Conservation (phyloP, 768 basidiomycete genomes). For the Austroboletus festivus region DNA sequence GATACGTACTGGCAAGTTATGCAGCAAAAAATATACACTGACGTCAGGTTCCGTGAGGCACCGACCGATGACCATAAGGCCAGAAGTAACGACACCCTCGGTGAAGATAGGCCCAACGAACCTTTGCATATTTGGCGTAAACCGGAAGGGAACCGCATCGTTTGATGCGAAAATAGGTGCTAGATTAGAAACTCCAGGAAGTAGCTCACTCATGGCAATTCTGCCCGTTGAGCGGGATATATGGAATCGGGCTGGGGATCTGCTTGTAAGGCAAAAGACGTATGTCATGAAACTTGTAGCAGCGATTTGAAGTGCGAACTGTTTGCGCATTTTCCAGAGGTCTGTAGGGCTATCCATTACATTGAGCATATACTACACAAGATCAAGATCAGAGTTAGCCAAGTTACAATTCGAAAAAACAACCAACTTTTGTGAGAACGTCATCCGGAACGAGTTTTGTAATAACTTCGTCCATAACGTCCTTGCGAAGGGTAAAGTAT, state of each 20-base stretch:
- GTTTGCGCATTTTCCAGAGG: slow-evolving; percentile 96
- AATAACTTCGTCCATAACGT: slow-evolving; percentile 84
- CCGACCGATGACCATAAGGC: slow-evolving; percentile 88
- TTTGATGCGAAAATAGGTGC: slow-evolving; percentile 68
- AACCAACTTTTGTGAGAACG: slow-evolving; percentile 71
- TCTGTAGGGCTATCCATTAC: slow-evolving; percentile 82
- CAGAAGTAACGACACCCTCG: slow-evolving; percentile 84
- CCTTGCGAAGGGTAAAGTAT: slow-evolving; percentile 70
- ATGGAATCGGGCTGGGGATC: slow-evolving; percentile 82
- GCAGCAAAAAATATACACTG: slow-evolving; percentile 14
- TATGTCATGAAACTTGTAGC: slow-evolving; percentile 91
- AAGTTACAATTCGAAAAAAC: not conserved
- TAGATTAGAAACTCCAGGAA: slow-evolving; percentile 60
- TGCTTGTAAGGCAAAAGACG: slow-evolving; percentile 77
- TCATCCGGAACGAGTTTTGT: slow-evolving; percentile 89
- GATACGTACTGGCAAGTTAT: not conserved
- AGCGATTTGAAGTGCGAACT: slow-evolving; percentile 89
- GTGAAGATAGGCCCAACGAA: slow-evolving; percentile 87
- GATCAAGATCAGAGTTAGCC: not conserved
- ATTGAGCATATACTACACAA: slow-evolving; percentile 78
- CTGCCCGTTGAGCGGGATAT: slow-evolving; percentile 86
- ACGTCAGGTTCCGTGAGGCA: slow-evolving; percentile 92
- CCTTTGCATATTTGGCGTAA: slow-evolving; percentile 93
- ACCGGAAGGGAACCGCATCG: slow-evolving; percentile 94
- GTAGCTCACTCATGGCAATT: slow-evolving; percentile 89